Conservation (phyloP, 1,139 yeast species). For the Magnusiomyces clavatus region DNA sequence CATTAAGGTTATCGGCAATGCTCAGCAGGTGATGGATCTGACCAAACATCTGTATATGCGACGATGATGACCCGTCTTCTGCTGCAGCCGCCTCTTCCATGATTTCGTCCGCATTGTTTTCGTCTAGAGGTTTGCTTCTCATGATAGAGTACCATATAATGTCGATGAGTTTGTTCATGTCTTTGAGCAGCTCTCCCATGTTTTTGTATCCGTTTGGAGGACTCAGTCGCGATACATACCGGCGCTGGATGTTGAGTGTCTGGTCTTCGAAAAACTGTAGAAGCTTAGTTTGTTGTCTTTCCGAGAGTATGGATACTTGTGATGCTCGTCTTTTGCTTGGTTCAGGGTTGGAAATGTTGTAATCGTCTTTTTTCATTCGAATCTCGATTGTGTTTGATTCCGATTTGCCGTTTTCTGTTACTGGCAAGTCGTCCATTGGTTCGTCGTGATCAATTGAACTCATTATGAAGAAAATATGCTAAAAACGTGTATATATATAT, state of each 20-base stretch:
- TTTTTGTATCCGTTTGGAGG: constrained; percentile 30
- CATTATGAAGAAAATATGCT: too few species aligned
- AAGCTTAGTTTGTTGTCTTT: constrained; percentile 5
- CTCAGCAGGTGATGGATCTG: constrained; percentile 55
- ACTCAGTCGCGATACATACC: constrained; percentile 14
- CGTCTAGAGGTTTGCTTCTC: constrained; percentile 15
- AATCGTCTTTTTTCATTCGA: too few species aligned
- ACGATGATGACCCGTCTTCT: neutral
- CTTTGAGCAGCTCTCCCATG: constrained; percentile 39
- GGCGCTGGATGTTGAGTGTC: constrained; percentile 9
- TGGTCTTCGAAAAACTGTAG: constrained; percentile 7
- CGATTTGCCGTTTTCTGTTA: too few species aligned
- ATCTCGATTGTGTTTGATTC: too few species aligned
- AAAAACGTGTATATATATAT: too few species aligned
- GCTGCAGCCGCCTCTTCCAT: neutral
- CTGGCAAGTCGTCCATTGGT: too few species aligned
- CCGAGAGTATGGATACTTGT: neutral
- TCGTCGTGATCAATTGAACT: too few species aligned
- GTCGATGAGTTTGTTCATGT: constrained; percentile 42
- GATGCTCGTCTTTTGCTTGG: neutral
- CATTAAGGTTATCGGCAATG: constrained; percentile 60
- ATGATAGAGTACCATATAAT: constrained; percentile 51
- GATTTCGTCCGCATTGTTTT: neutral
- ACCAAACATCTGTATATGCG: constrained; percentile 34
- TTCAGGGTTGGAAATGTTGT: neutral